phyloP scores from a whole-genome alignment of 371 early-diverging fungal genomes.

The Saksenaea oblongispora region DNA sequence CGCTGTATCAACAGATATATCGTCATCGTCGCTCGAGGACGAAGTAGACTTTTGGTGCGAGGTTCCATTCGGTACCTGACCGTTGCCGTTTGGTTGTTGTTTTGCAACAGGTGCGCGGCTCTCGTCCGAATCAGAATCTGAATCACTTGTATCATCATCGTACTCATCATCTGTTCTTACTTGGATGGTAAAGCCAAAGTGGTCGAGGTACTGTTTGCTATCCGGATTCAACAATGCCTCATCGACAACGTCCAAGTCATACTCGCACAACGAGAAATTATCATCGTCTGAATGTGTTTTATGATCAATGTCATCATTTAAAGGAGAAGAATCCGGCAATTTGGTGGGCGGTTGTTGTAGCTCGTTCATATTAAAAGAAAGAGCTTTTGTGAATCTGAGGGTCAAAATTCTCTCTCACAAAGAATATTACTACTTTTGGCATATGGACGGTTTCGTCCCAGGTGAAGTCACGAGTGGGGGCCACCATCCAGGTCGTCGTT shows the following conservation, averaged over 20 bases:
- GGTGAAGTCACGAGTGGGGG: too few relatives aligned
- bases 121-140: constrained; percentile 26
- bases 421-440: too few relatives aligned
- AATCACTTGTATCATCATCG: constrained; percentile 23
- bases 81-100: not conserved
- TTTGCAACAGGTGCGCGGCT: not conserved
- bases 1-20: constrained; percentile 2
- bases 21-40: constrained; percentile 9
- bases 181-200: constrained; percentile 32
- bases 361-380: not conserved
- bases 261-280: constrained; percentile 8
- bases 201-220: constrained; percentile 25
- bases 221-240: constrained; percentile 27
- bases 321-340: not conserved
- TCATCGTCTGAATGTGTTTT: constrained; percentile 9
- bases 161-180: constrained; percentile 21
- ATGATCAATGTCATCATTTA: not conserved
- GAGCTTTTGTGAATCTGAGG: too few relatives aligned
- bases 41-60: not conserved
- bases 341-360: not conserved
- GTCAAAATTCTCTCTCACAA: too few relatives aligned
- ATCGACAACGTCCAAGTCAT: constrained; percentile 33
- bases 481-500: too few relatives aligned
- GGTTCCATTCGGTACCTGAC: not conserved
- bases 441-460: too few relatives aligned